Percentiles rank a stretch among this genome's conserved stretches.
Evolutionary conservation across 805 yeast species (phyloP).

Genomic region (Kodamaea jinghongensis): DNA sequence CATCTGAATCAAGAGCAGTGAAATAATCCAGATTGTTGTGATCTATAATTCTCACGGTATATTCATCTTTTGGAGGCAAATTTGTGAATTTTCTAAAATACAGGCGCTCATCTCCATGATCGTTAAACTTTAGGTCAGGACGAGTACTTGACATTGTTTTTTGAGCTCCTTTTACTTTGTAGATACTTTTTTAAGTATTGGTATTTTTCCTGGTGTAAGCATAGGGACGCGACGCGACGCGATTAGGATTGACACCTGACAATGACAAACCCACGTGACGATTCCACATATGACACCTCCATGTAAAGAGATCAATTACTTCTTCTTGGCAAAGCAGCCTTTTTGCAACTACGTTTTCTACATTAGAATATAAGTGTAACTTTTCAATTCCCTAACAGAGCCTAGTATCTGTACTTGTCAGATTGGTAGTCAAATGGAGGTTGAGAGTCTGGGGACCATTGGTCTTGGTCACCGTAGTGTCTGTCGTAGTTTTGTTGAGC

Average conservation of each 20-base stretch:
- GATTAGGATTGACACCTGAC: too few relatives aligned
- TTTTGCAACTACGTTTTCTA: too few relatives aligned
- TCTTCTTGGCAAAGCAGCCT: too few relatives aligned
- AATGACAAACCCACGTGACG: too few relatives aligned
- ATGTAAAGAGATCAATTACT: too few relatives aligned
- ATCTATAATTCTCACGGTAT: conserved; percentile 70
- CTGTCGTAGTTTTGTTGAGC: conserved; percentile 23
- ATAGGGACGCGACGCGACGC: too few relatives aligned
- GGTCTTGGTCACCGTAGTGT: conserved; percentile 25
- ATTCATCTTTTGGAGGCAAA: conserved; percentile 46
- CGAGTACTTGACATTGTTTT: conserved; percentile 40
- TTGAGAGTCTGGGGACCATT: conserved; percentile 26
- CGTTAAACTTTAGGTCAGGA: conserved; percentile 43
- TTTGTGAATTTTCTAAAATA: conserved; percentile 43
- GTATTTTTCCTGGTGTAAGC: too few relatives aligned
- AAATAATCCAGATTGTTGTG: conserved; percentile 71
- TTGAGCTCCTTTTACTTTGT: too few relatives aligned
- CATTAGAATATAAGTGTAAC: too few relatives aligned
- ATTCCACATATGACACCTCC: too few relatives aligned
- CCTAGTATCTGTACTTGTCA: conserved; percentile 20
- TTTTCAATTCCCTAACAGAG: neutral
- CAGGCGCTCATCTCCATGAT: conserved; percentile 41
- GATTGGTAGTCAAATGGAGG: conserved; percentile 28
- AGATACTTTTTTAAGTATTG: too few relatives aligned
- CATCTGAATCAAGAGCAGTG: conserved; percentile 71